Conservation (phyloP, 2,329 filamentous ascomycete genomes). For the Cladosporium sp. region DNA sequence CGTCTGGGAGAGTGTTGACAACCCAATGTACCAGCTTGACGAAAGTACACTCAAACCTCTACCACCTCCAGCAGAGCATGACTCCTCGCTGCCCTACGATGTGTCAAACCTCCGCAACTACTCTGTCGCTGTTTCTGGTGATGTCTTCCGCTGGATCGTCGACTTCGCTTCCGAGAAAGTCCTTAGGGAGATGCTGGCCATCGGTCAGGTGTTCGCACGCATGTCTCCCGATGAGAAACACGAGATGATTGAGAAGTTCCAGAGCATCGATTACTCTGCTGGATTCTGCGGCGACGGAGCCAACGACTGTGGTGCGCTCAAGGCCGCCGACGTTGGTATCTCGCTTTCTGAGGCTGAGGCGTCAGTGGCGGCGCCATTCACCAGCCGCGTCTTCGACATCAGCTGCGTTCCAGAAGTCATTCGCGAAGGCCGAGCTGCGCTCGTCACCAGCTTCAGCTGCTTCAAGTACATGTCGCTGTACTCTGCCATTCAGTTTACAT, state of each 20-base stretch:
- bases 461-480: slow-evolving; percentile 99
- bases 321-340: slow-evolving; percentile 95
- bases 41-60: slow-evolving; percentile 75
- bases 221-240: slow-evolving; percentile 99
- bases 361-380: slow-evolving; percentile 96
- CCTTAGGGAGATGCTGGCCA: slow-evolving; percentile 80
- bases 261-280: slow-evolving; percentile 90
- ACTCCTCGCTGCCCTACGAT: slow-evolving; percentile 82
- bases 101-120: slow-evolving; percentile 79
- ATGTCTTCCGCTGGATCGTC: slow-evolving; percentile 94
- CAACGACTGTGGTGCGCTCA: slow-evolving; percentile 94
- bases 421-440: slow-evolving; percentile 82
- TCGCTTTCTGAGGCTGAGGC: slow-evolving; percentile 96
- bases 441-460: slow-evolving; percentile 98
- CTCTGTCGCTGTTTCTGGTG: slow-evolving; percentile 82
- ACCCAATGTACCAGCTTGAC: slow-evolving; percentile 72
- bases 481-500: slow-evolving; percentile 98
- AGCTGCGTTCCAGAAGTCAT: slow-evolving; percentile 92
- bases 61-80: slow-evolving; percentile 64
- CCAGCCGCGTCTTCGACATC: slow-evolving; percentile 92
- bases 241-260: slow-evolving; percentile 93
- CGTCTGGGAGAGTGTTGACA: slow-evolving; percentile 93
- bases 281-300: slow-evolving; percentile 97
- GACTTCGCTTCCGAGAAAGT: slow-evolving; percentile 83
- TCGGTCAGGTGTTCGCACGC: slow-evolving; percentile 88